Conservation (phyloP, 208 protist species). For the Acanthamoeba divionensis region DNA sequence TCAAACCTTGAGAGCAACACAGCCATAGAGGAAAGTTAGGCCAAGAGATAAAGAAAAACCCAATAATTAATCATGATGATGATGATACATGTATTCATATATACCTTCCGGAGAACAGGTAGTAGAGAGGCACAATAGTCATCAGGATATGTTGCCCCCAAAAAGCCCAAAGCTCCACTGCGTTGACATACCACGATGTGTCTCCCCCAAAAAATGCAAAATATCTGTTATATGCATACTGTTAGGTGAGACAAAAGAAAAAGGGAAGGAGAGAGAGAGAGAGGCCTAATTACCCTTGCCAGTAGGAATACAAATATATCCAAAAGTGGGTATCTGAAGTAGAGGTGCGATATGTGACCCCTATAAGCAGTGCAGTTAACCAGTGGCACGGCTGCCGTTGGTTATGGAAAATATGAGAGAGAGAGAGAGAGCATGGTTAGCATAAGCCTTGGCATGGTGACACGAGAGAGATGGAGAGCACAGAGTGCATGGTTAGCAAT, state of each 20-base stretch:
- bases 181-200: constrained; percentile 23
- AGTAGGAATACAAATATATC: background rate
- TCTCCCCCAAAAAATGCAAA: constrained; percentile 31
- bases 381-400: constrained; percentile 20
- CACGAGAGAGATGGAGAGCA: no score
- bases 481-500: no score
- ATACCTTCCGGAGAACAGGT: background rate
- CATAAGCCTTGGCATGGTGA: background rate
- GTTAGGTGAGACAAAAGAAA: background rate
- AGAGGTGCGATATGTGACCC: background rate
- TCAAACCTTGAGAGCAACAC: no score
- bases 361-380: constrained; percentile 25
- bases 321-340: background rate
- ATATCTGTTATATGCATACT: background rate
- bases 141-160: constrained; percentile 43
- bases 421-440: no score
- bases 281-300: background rate
- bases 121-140: constrained; percentile 22
- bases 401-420: no score
- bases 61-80: no score
- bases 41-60: no score
- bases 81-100: background rate
- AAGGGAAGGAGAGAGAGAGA: background rate
- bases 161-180: constrained; percentile 20
- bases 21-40: no score